Evolutionary conservation across 2,329 filamentous ascomycete genomes (phyloP).

Genomic region (Aureobasidium sp.): DNA sequence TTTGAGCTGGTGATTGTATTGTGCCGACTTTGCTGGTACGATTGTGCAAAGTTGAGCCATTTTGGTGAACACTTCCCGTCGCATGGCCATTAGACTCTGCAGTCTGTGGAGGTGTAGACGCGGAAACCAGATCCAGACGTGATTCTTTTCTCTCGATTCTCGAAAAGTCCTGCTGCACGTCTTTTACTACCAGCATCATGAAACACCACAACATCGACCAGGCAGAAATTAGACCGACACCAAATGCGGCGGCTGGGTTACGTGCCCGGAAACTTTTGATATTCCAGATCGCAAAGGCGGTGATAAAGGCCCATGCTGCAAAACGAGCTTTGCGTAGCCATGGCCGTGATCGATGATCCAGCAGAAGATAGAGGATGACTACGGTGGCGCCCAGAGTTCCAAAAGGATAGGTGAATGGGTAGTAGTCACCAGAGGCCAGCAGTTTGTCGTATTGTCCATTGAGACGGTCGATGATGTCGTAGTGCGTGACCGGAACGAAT

Average conservation of each 20-base stretch:
- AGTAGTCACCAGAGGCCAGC: constrained; percentile 33
- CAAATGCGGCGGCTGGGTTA: constrained; percentile 46
- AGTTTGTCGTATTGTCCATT: constrained; percentile 34
- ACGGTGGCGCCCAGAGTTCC: constrained; percentile 32
- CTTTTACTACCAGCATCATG: constrained; percentile 48
- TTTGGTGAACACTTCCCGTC: neutral
- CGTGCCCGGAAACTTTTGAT: constrained; percentile 42
- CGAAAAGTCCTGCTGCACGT: constrained; percentile 49
- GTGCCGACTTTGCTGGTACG: constrained; percentile 21
- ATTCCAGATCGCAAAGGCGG: constrained; percentile 38
- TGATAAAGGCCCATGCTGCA: constrained; percentile 38
- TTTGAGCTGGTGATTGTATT: constrained; percentile 17
- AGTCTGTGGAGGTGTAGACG: neutral
- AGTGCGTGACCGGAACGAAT: neutral
- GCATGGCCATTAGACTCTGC: constrained; percentile 6
- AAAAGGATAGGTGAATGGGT: constrained; percentile 41
- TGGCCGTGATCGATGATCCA: constrained; percentile 40
- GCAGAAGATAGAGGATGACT: constrained; percentile 44
- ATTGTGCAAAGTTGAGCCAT: constrained; percentile 14
- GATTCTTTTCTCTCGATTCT: constrained; percentile 43
- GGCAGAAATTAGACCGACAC: constrained; percentile 46
- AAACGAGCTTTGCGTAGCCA: constrained; percentile 38
- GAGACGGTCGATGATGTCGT: constrained; percentile 16
- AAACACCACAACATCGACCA: constrained; percentile 51
- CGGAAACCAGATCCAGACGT: neutral